Percentiles rank a stretch among this genome's conserved stretches.
phyloP scores from a whole-genome alignment of 2,329 filamentous ascomycete genomes.

The Blumeria hordei region DNA sequence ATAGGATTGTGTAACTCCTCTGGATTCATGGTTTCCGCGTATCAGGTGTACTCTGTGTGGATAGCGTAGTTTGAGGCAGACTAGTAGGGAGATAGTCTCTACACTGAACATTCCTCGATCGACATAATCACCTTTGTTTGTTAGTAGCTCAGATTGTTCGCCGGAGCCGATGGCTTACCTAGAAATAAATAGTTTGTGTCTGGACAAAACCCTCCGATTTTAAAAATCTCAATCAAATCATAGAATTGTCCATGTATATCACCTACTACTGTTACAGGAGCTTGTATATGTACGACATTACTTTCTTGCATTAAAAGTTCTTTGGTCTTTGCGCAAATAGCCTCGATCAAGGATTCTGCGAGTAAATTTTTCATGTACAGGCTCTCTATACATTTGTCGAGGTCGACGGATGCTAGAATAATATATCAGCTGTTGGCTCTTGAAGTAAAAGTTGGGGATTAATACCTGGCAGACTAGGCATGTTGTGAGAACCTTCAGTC shows the following conservation, averaged over 20 bases:
- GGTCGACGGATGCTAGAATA: constrained; percentile 62
- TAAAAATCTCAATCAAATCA: constrained; percentile 97
- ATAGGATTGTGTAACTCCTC: constrained; percentile 94
- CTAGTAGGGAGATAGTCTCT: constrained; percentile 91
- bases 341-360: constrained; percentile 93
- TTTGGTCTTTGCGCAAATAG: constrained; percentile 97
- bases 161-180: constrained; percentile 25
- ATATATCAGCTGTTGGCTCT: constrained; percentile 2
- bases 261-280: constrained; percentile 88
- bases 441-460: background rate
- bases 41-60: constrained; percentile 89
- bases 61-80: constrained; percentile 93
- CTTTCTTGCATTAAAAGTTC: constrained; percentile 98
- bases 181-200: constrained; percentile 97
- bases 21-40: constrained; percentile 90
- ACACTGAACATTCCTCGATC: constrained; percentile 97
- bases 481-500: constrained; percentile 16
- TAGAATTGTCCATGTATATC: constrained; percentile 99
- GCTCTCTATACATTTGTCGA: constrained; percentile 93
- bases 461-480: constrained; percentile 33
- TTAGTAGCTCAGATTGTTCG: constrained; percentile 1
- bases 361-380: constrained; percentile 94
- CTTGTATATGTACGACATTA: constrained; percentile 92
- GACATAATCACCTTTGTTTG: constrained; percentile 56
- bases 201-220: constrained; percentile 89